Evolutionary conservation across 1,284 basidiomycete species (phyloP), one percentile per base, ranked within the genome.

Genomic region (Cystobasidium slooffiae): DNA sequence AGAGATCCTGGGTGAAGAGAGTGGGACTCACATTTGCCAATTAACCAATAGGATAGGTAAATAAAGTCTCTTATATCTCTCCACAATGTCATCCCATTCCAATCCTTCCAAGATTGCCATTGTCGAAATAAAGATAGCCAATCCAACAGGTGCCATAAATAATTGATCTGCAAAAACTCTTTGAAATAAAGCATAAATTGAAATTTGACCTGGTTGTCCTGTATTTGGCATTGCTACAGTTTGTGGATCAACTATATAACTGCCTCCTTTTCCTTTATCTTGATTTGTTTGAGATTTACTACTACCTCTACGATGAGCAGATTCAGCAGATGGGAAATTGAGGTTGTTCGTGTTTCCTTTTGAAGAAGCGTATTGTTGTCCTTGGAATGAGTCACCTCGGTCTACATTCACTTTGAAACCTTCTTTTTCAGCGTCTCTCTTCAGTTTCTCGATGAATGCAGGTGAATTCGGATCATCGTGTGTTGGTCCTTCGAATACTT

Each of bases 111-210:
- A 47, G 5, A 74, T 49, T 10, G 63, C 55, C 63, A 74, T 74
- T 5, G 63, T 67, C 8, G 52, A 49, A 14, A 74, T 49, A 31
- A 74, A 74, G 43, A 74, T 16, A 37, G 53, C 63, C 20, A 74
- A 39, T 41, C 72, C 72, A 20, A 74, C n/a, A 41, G 72, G 72
- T 12, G 72, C 72, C 63, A 74, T 67, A 41, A 74, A 46, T 43
- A 74, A n/a, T 46, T 74, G 72, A 62, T 74, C 72, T 59, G 72
- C 72, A 12, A 47, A 43, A 18, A 74, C 72, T 49, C 72, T 20
- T 64, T 74, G 67, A 39, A 66, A 66, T 12, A 74, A 49, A 22
- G 63, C 63, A 39, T 10, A 24, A 20, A 67, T 53, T 64, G 63
- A 68, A 41, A 74, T 58, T 51, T 74, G 69, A 14, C 69, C 69